phyloP scores from a whole-genome alignment of 2,329 filamentous ascomycete genomes.

The Aciculosporium take region DNA sequence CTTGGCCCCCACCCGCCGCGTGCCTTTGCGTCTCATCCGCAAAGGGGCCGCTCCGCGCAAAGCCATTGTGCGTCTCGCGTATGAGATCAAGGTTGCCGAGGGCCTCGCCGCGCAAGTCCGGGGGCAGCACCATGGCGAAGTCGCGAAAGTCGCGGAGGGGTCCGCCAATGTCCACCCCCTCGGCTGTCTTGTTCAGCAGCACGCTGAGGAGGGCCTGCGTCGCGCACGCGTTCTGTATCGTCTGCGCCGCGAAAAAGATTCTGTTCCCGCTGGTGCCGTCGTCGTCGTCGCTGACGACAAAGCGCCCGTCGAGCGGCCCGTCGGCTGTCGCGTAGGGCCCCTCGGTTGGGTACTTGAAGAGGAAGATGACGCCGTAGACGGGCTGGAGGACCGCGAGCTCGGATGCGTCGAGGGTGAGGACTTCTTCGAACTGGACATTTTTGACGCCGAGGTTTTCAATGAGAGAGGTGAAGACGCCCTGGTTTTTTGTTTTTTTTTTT shows the following conservation, averaged over 20 bases:
- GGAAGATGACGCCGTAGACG: conserved; percentile 92
- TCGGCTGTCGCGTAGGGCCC: conserved; percentile 43
- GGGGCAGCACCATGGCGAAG: conserved; percentile 72
- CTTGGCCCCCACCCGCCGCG: too few relatives aligned
- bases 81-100: conserved; percentile 53
- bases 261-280: too few relatives aligned
- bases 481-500: background rate
- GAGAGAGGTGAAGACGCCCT: conserved; percentile 95
- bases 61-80: conserved; percentile 75
- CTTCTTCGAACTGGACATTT: conserved; percentile 92
- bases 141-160: conserved; percentile 68
- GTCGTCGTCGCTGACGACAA: conserved; percentile 66
- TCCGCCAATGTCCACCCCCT: conserved; percentile 55
- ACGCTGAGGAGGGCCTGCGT: conserved; percentile 91
- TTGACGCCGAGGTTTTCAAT: conserved; percentile 84
- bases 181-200: conserved; percentile 65
- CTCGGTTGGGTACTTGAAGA: conserved; percentile 88
- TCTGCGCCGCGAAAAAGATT: conserved; percentile 91
- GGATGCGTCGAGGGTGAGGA: conserved; percentile 73
- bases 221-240: conserved; percentile 96
- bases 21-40: conserved; percentile 67
- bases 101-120: conserved; percentile 51
- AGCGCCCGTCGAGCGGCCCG: conserved; percentile 65
- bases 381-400: conserved; percentile 57
- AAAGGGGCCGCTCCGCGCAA: conserved; percentile 79